Evolutionary conservation across 768 basidiomycete genomes (phyloP).

Genomic region (Boletus subparvulus): DNA sequence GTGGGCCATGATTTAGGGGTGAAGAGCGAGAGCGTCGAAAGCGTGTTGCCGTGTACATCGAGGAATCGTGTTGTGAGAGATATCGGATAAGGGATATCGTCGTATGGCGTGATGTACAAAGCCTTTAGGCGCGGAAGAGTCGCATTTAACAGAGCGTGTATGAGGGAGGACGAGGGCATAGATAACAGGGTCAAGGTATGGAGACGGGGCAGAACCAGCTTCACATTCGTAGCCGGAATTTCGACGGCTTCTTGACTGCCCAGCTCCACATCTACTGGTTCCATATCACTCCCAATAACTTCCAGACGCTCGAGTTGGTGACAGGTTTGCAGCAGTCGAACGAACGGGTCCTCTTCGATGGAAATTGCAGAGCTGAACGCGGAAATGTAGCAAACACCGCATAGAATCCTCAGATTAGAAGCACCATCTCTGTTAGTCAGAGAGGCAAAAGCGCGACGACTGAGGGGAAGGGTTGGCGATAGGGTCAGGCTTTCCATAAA

Average conservation of each 20-base stretch:
- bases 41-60: slow-evolving; percentile 50
- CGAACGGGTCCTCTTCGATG: slow-evolving; percentile 51
- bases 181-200: slow-evolving; percentile 62
- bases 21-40: slow-evolving; percentile 63
- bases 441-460: slow-evolving; percentile 54
- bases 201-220: slow-evolving; percentile 54
- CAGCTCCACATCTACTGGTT: slow-evolving; percentile 49
- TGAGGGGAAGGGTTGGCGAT: slow-evolving; percentile 57
- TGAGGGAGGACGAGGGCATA: slow-evolving; percentile 63
- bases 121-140: slow-evolving; percentile 62
- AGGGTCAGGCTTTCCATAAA: slow-evolving; percentile 56
- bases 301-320: slow-evolving; percentile 62
- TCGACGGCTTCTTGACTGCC: slow-evolving; percentile 17
- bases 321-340: slow-evolving; percentile 55
- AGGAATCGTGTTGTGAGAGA: slow-evolving; percentile 63
- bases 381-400: slow-evolving; percentile 54
- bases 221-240: slow-evolving; percentile 33
- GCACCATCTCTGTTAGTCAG: slow-evolving; percentile 53
- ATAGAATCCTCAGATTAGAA: slow-evolving; percentile 48
- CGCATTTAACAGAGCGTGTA: slow-evolving; percentile 57
- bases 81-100: slow-evolving; percentile 59
- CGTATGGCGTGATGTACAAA: slow-evolving; percentile 71
- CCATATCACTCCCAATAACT: slow-evolving; percentile 58
- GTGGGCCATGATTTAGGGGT: slow-evolving; percentile 73
- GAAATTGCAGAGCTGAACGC: slow-evolving; percentile 28